These are phyloP conservation scores for Nicotiana sylvestris DNA, from an alignment of 257 asterid species.

Conservation along the genomic window DNA sequence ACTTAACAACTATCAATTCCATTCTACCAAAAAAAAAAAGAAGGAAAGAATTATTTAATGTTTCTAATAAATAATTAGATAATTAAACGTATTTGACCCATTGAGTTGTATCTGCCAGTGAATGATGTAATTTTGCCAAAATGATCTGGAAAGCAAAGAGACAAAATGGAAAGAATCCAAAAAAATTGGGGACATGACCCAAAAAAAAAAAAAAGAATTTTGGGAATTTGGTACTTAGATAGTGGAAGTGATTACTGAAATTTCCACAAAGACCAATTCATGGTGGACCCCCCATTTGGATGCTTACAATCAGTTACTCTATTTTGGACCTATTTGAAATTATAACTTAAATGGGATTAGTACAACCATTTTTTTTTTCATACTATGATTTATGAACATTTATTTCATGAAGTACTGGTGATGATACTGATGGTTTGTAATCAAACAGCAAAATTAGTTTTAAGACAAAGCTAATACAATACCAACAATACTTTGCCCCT, in stretches of 20 bases:
- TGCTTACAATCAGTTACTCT: not conserved
- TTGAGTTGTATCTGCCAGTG: not conserved
- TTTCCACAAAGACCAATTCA: not conserved
- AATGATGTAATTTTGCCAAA: not conserved
- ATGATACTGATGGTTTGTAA: not conserved
- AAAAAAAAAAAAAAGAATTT: not conserved
- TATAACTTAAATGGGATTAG: not conserved
- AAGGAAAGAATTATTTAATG: not conserved
- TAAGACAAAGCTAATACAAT: not conserved
- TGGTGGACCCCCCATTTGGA: not conserved
- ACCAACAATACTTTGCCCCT: not conserved
- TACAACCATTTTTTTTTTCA: too few species aligned
- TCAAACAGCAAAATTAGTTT: not conserved
- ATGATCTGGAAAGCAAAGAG: conserved; percentile 6
- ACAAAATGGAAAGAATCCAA: not conserved
- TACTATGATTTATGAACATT: not conserved
- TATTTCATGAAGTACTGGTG: not conserved
- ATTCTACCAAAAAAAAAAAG: not conserved
- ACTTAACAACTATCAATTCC: not conserved
- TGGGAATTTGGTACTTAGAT: not conserved
- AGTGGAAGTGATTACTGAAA: not conserved
- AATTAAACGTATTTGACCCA: not conserved
- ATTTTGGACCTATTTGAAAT: not conserved
- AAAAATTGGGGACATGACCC: not conserved
- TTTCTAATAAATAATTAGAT: too few species aligned